Evolutionary conservation across 176 grass and related monocot genomes (phyloP).

Genomic region (Miscanthus lutarioriparius): DNA sequence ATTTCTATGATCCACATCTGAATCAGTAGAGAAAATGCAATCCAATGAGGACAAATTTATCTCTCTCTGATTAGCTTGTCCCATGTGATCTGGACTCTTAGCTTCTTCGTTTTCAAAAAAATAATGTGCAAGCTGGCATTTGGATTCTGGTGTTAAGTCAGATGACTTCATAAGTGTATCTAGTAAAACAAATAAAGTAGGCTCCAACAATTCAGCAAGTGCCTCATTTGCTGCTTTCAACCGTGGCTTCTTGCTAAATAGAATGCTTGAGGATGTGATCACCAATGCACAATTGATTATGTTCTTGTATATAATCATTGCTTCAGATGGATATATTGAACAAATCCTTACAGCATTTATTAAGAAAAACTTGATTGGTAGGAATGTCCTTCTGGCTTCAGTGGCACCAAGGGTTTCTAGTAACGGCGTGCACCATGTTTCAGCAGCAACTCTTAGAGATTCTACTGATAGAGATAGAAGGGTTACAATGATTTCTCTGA

Average conservation of each 20-base stretch:
- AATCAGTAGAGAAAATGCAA: conserved; percentile 55
- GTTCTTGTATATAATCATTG: conserved; percentile 51
- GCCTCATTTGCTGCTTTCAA: conserved; percentile 72
- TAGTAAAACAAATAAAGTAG: conserved; percentile 68
- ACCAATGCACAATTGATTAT: conserved; percentile 63
- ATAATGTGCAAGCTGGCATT: conserved; percentile 66
- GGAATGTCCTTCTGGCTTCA: conserved; percentile 87
- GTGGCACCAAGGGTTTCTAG: conserved; percentile 42
- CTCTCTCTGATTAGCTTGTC: conserved; percentile 36
- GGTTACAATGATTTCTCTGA: conserved; percentile 66
- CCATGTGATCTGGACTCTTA: conserved; percentile 23
- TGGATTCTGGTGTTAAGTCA: conserved; percentile 48
- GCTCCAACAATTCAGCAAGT: conserved; percentile 79
- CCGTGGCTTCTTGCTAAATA: conserved; percentile 62
- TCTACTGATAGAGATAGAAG: conserved; percentile 66
- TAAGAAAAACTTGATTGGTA: conserved; percentile 96
- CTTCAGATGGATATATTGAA: conserved; percentile 68
- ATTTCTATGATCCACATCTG: conserved; percentile 50
- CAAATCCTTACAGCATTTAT: conserved; percentile 93
- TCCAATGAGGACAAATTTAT: conserved; percentile 39
- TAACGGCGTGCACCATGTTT: conserved; percentile 46
- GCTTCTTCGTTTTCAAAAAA: conserved; percentile 55
- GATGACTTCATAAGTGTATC: conserved; percentile 74
- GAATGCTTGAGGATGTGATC: conserved; percentile 66
- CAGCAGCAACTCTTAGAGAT: conserved; percentile 61